phyloP scores from a whole-genome alignment of 176 grass and related monocot species.

The Oryza glumipatula region DNA sequence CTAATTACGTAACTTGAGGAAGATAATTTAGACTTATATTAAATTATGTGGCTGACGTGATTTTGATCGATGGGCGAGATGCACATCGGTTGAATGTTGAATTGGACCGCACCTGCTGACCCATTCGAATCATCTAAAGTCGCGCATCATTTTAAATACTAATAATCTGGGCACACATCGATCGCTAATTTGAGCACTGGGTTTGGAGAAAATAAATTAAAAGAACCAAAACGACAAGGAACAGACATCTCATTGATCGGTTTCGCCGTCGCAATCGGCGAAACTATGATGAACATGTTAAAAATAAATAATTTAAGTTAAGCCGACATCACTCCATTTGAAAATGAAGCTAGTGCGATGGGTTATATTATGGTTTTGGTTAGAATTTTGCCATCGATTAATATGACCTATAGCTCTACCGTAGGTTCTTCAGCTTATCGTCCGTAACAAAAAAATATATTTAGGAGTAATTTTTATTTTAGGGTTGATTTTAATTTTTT shows the following conservation, averaged over 20 bases:
- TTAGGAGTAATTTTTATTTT: too few species aligned
- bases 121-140: background rate
- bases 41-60: background rate
- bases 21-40: background rate
- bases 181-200: background rate
- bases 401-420: background rate
- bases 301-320: background rate
- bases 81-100: background rate
- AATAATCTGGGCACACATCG: background rate
- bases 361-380: background rate
- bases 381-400: background rate
- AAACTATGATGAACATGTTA: background rate
- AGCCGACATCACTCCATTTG: background rate
- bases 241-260: background rate
- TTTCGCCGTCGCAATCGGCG: constrained; percentile 9
- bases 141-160: background rate
- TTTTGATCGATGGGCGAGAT: background rate
- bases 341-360: background rate
- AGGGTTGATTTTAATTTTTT: too few species aligned
- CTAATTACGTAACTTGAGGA: background rate
- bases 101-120: background rate
- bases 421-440: too few species aligned
- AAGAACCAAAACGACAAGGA: background rate
- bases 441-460: too few species aligned
- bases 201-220: background rate